phyloP scores from a whole-genome alignment of 164 flowering plant species.

The Malania oleifera region DNA sequence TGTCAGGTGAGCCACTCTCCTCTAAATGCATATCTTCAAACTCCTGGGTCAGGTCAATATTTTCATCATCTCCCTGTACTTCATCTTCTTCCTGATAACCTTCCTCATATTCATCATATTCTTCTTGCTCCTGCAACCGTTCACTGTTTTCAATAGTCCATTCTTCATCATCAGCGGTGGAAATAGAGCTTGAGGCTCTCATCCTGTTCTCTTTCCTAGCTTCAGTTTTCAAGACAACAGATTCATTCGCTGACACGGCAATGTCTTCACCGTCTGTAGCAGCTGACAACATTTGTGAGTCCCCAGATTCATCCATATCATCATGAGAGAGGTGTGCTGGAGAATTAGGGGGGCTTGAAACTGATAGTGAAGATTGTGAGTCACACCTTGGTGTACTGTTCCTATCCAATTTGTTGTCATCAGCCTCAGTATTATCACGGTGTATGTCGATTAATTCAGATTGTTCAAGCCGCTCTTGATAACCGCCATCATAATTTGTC shows the following conservation, averaged over 20 bases:
- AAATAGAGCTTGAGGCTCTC: slow-evolving; percentile 28
- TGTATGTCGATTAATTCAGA: slow-evolving; percentile 28
- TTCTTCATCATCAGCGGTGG: slow-evolving; percentile 70
- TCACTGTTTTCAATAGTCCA: slow-evolving; percentile 63
- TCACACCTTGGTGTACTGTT: slow-evolving; percentile 51
- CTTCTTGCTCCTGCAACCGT: slow-evolving; percentile 77
- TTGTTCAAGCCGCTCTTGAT: slow-evolving; percentile 30
- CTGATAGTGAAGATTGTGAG: slow-evolving; percentile 87
- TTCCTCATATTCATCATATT: slow-evolving; percentile 84
- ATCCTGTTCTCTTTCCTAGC: slow-evolving; percentile 23
- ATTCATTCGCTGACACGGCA: slow-evolving; percentile 28
- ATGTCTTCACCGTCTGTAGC: slow-evolving; percentile 34
- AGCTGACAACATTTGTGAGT: slow-evolving; percentile 33
- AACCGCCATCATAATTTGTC: slow-evolving; percentile 27
- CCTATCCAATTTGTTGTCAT: slow-evolving; percentile 30
- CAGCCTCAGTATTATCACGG: slow-evolving; percentile 25
- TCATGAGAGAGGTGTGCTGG: slow-evolving; percentile 89
- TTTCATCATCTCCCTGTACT: slow-evolving; percentile 58
- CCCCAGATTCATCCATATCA: slow-evolving; percentile 74
- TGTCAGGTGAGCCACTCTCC: slow-evolving; percentile 38
- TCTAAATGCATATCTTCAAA: slow-evolving; percentile 55
- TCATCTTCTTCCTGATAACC: slow-evolving; percentile 84
- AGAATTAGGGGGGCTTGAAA: slow-evolving; percentile 85
- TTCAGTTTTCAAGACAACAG: slow-evolving; percentile 22
- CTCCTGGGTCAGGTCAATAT: slow-evolving; percentile 46